A percentile compares a stretch with the other conserved stretches of the same genome.
Conservation (phyloP, 2,329 filamentous ascomycete genomes). For the Gaeumannomyces sp. region DNA sequence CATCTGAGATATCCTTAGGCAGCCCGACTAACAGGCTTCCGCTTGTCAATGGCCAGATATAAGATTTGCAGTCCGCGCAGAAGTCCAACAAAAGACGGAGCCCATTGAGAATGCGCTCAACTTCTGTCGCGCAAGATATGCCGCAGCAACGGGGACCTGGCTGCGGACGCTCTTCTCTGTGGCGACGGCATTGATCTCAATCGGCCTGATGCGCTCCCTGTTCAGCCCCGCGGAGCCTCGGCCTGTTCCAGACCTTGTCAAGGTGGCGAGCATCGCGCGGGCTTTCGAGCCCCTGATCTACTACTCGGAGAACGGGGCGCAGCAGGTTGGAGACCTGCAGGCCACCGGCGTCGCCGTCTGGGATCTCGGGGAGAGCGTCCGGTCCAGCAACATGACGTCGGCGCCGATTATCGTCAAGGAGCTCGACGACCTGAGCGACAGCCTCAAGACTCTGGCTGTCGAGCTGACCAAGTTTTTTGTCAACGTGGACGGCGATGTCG, state of each 20-base stretch:
- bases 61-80: conserved; percentile 78
- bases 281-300: conserved; percentile 93
- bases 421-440: conserved; percentile 80
- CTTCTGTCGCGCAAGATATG: conserved; percentile 54
- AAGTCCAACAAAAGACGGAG: conserved; percentile 81
- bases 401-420: conserved; percentile 79
- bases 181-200: conserved; percentile 55
- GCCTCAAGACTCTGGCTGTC: conserved; percentile 73
- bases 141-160: conserved; percentile 62
- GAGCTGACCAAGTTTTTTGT: conserved; percentile 91
- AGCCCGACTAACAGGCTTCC: conserved; percentile 12
- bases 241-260: conserved; percentile 78
- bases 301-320: conserved; percentile 83
- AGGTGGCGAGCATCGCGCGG: conserved; percentile 81
- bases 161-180: conserved; percentile 58
- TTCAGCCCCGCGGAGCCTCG: conserved; percentile 61
- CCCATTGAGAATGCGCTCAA: conserved; percentile 70
- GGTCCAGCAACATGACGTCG: conserved; percentile 84
- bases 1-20: conserved; percentile 10
- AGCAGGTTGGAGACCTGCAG: conserved; percentile 81
- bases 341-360: conserved; percentile 90
- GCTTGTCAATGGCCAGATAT: conserved; percentile 54
- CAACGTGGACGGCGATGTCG: conserved; percentile 87
- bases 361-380: conserved; percentile 87
- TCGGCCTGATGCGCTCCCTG: conserved; percentile 59